phyloP scores from a whole-genome alignment of 1,284 basidiomycete genomes.

The Sparassis latifolia region DNA sequence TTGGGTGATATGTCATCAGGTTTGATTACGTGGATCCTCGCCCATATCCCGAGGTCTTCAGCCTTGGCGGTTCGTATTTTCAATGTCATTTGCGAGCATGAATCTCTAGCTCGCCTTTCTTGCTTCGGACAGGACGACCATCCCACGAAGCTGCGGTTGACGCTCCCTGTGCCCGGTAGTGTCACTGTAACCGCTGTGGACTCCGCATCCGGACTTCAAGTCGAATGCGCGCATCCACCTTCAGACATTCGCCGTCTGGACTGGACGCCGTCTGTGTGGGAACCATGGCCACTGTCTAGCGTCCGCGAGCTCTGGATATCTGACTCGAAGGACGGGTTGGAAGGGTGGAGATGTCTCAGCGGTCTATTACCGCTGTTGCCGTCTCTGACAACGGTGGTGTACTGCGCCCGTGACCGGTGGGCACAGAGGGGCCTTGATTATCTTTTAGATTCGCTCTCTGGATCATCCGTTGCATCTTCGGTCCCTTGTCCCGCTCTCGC shows the following conservation, averaged over 20 bases:
- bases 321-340: background rate
- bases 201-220: background rate
- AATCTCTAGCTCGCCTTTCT: background rate
- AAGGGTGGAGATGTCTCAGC: no score
- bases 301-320: background rate
- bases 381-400: background rate
- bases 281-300: background rate
- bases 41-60: background rate
- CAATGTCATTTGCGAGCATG: background rate
- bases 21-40: background rate
- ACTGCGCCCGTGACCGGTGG: no score
- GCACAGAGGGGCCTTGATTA: background rate
- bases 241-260: background rate
- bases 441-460: background rate
- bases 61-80: background rate
- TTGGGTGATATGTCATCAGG: background rate
- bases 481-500: background rate
- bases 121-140: background rate
- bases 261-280: background rate
- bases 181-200: background rate
- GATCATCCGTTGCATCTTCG: background rate
- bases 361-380: background rate
- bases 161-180: background rate
- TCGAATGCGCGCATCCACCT: background rate
- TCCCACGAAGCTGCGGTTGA: background rate